Evolutionary conservation across 352 stramenopile species (phyloP), one percentile per base, ranked within the genome.

Genomic region (Halophytophthora batemanensis): DNA sequence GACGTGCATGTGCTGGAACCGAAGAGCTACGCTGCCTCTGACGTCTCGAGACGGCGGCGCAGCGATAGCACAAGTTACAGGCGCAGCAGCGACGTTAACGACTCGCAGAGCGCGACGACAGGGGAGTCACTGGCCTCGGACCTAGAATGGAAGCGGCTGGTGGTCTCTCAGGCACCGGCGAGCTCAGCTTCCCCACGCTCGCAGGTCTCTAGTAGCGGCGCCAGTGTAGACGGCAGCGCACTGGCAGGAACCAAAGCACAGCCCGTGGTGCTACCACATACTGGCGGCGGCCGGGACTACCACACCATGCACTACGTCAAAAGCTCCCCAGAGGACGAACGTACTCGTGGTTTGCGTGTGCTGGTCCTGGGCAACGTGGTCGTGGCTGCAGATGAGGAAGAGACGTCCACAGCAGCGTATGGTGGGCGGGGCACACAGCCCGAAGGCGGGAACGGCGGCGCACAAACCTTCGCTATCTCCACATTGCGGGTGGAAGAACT

Each of bases 291-390:
- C 22, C 73, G 80, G 33, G 74, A 86, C 52, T 77, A 85, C 51
- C 77, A 87, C 60, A 72, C 73, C 11, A 88, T 90, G 77, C 80
- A 90, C 60, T 90, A 90, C 49, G 61, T 88, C 7, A 53, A 73
- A 28, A 52, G 61, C 17, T 52, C 63, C 14, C 45, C 17, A 4
- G 55, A 71, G 23, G 70, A 86, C 13, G 71, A 78, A 44, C 41
- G 28, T 5, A 35, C 40, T 8, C 50, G 45, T 11, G 79, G 76
- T 8, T 61, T 83, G 43, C 65, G 77, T 42, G 72, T 90, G 48
- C 66, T 90, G 23, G 69, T 90, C 12, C 34, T 90, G 12, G 79
- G 79, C 11, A 89, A 89, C 57, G 58, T 82, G 1, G 40, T 86
- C 8, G 62, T 89, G n/a, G 64, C 59, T 21, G 56, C 43, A 43